These are phyloP conservation scores for Colletotrichum salicis DNA, from an alignment of 2,329 filamentous ascomycete genomes.

Conservation along the genomic window DNA sequence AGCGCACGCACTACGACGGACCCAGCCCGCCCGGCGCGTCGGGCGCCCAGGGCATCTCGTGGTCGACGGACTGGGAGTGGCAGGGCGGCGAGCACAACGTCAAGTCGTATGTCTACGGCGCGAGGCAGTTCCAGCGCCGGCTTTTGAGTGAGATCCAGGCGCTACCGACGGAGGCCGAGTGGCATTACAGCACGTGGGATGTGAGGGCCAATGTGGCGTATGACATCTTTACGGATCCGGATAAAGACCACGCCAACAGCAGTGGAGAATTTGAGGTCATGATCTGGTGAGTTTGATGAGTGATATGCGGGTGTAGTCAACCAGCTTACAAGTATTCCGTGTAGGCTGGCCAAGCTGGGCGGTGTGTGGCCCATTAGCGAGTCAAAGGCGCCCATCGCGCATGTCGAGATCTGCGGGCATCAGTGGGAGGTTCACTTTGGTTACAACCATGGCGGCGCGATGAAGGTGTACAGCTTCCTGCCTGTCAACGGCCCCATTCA, in stretches of 20 bases:
- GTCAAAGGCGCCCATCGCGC: slow-evolving; percentile 34
- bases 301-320: neutral
- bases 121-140: slow-evolving; percentile 44
- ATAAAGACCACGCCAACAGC: slow-evolving; percentile 43
- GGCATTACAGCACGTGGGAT: slow-evolving; percentile 58
- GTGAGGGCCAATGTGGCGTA: slow-evolving; percentile 70
- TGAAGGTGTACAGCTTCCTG: slow-evolving; percentile 64
- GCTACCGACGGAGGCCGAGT: slow-evolving; percentile 48
- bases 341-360: slow-evolving; percentile 63
- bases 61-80: slow-evolving; percentile 56
- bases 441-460: slow-evolving; percentile 57
- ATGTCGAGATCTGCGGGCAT: slow-evolving; percentile 37
- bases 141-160: slow-evolving; percentile 46
- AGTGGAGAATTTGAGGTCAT: slow-evolving; percentile 69
- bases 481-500: slow-evolving; percentile 48
- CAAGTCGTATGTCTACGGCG: slow-evolving; percentile 57
- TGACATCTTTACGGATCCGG: slow-evolving; percentile 66
- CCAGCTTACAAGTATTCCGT: neutral
- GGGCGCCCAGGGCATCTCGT: slow-evolving; percentile 45
- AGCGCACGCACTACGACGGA: slow-evolving; percentile 54
- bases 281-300: slow-evolving; percentile 60
- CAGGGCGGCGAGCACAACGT: slow-evolving; percentile 49
- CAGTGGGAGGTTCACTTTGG: slow-evolving; percentile 66
- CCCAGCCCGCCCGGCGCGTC: slow-evolving; percentile 42
- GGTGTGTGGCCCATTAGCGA: slow-evolving; percentile 60